phyloP scores from a whole-genome alignment of 352 stramenopile genomes.

The Phytophthora colocasiae region DNA sequence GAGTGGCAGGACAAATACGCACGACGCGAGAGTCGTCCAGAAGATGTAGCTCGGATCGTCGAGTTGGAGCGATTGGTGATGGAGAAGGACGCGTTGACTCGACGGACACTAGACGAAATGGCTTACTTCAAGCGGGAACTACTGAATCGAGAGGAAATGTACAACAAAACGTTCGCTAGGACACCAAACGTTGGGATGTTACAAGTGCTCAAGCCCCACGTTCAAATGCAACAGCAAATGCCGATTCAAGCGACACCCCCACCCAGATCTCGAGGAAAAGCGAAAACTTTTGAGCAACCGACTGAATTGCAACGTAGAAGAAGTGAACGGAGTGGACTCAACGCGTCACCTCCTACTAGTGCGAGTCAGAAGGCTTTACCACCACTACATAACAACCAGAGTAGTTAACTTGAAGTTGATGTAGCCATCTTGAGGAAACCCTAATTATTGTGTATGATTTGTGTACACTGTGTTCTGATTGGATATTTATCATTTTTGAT shows the following conservation, averaged over 20 bases:
- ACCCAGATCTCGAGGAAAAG: slow-evolving; percentile 46
- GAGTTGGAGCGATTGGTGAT: slow-evolving; percentile 66
- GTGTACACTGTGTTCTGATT: slow-evolving; percentile 1
- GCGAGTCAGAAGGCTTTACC: slow-evolving; percentile 52
- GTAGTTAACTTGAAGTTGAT: slow-evolving; percentile 28
- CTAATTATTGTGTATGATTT: background rate
- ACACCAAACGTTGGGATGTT: slow-evolving; percentile 90
- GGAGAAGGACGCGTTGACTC: slow-evolving; percentile 77
- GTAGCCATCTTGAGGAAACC: slow-evolving; percentile 13
- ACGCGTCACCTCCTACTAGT: slow-evolving; percentile 7
- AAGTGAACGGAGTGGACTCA: slow-evolving; percentile 47
- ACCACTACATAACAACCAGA: slow-evolving; percentile 64
- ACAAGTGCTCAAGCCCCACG: slow-evolving; percentile 86
- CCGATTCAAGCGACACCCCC: slow-evolving; percentile 18
- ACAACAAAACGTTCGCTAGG: slow-evolving; percentile 93
- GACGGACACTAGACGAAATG: slow-evolving; percentile 88
- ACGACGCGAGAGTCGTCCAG: slow-evolving; percentile 64
- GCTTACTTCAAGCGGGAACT: slow-evolving; percentile 94
- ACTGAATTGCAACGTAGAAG: slow-evolving; percentile 53
- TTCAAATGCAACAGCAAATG: slow-evolving; percentile 47
- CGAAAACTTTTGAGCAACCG: slow-evolving; percentile 37
- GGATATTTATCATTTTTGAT: slow-evolving; percentile 2
- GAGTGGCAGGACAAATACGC: slow-evolving; percentile 73
- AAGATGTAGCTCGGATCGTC: slow-evolving; percentile 86
- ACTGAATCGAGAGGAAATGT: slow-evolving; percentile 93